Percentiles rank a stretch among this genome's conserved stretches.
Evolutionary conservation across 768 basidiomycete species (phyloP).

Genomic region (Termitomyces sp.): DNA sequence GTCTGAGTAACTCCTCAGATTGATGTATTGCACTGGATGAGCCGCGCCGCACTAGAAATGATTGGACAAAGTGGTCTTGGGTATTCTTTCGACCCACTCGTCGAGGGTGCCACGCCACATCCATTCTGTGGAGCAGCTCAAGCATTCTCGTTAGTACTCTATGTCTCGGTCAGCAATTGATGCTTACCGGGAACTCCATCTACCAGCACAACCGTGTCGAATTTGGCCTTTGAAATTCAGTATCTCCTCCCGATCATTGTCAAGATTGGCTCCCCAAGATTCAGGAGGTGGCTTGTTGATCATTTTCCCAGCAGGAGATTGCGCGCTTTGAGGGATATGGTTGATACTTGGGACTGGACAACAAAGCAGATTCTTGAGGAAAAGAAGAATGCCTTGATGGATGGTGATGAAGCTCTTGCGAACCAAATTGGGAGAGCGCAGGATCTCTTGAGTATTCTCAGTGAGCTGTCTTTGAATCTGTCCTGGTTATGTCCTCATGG

Average conservation of each 20-base stretch:
- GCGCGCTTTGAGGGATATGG: not conserved
- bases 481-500: not conserved
- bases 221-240: not conserved
- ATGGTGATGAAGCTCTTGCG: slow-evolving; percentile 2
- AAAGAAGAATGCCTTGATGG: slow-evolving; percentile 4
- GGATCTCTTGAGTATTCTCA: not conserved
- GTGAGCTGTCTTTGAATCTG: not conserved
- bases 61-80: slow-evolving; percentile 13
- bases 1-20: slow-evolving; percentile 4
- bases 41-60: slow-evolving; percentile 11
- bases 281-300: slow-evolving; percentile 10
- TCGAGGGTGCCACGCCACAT: not conserved
- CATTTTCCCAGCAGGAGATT: slow-evolving; percentile 1
- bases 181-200: not conserved
- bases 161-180: not conserved
- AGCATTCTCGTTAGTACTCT: slow-evolving; percentile 1
- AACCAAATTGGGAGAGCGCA: not conserved
- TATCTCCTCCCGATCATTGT: not conserved
- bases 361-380: slow-evolving; percentile 1
- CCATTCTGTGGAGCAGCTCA: slow-evolving; percentile 4
- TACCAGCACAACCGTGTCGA: not conserved
- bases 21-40: slow-evolving; percentile 14
- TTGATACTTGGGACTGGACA: slow-evolving; percentile 3
- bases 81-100: slow-evolving; percentile 13
- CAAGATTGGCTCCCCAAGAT: not conserved